These are phyloP conservation scores for Lachancea meyersii DNA, from an alignment of 805 yeast species.

Conservation along the genomic window DNA sequence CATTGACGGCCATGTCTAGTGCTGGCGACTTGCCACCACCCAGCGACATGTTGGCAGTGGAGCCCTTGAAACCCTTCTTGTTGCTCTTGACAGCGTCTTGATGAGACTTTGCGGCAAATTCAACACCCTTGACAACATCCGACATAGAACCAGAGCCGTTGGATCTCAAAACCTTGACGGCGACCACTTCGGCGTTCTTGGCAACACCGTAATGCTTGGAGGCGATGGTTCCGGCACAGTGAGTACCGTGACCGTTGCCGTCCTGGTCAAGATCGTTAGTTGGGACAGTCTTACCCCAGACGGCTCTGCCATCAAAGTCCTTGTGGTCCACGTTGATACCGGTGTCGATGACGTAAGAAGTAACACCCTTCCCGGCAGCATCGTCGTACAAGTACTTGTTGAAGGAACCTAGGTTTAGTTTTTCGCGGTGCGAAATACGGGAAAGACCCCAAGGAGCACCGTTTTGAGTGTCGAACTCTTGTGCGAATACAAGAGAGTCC, in stretches of 20 bases:
- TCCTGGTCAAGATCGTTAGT: slow-evolving; percentile 62
- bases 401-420: slow-evolving; percentile 60
- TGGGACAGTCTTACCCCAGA: slow-evolving; percentile 82
- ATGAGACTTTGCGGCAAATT: slow-evolving; percentile 73
- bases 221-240: slow-evolving; percentile 94
- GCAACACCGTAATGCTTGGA: slow-evolving; percentile 78
- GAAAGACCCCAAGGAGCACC: slow-evolving; percentile 96
- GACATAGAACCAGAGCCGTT: slow-evolving; percentile 82
- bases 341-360: slow-evolving; percentile 83
- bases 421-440: slow-evolving; percentile 77
- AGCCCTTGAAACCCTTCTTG: slow-evolving; percentile 69
- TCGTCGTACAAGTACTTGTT: slow-evolving; percentile 68
- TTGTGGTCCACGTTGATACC: slow-evolving; percentile 72
- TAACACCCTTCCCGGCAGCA: slow-evolving; percentile 76
- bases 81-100: slow-evolving; percentile 42
- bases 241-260: slow-evolving; percentile 94
- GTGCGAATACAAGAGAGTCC: slow-evolving; percentile 65
- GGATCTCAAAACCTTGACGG: slow-evolving; percentile 76
- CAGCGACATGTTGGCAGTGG: slow-evolving; percentile 87
- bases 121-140: slow-evolving; percentile 79
- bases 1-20: slow-evolving; percentile 79
- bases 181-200: slow-evolving; percentile 69
- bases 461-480: slow-evolving; percentile 59
- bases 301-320: slow-evolving; percentile 79
- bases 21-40: slow-evolving; percentile 92